These are phyloP conservation scores for Hypericum androsaemum DNA, from an alignment of 345 rosid genomes.

Conservation along the genomic window DNA sequence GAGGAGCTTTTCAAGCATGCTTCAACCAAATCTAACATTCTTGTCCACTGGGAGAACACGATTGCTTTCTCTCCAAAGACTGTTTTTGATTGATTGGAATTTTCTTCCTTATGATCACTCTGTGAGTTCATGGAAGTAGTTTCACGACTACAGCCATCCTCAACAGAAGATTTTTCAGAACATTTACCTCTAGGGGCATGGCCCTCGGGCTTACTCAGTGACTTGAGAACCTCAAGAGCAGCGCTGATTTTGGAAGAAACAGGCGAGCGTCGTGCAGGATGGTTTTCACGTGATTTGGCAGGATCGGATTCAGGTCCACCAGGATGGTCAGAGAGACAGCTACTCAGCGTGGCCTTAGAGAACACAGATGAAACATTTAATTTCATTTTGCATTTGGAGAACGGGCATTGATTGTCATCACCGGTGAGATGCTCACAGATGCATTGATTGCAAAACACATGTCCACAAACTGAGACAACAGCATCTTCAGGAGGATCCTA, in stretches of 20 bases:
- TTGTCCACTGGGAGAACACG: conserved; percentile 96
- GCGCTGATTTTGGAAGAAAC: conserved; percentile 89
- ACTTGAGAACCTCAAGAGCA: conserved; percentile 65
- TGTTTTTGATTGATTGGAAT: conserved; percentile 23
- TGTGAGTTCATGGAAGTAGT: conserved; percentile 4
- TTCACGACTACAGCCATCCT: no score
- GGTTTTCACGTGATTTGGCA: conserved; percentile 21
- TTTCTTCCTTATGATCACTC: conserved; percentile 17
- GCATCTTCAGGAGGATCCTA: conserved; percentile 99
- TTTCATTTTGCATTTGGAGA: conserved; percentile 48
- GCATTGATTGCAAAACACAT: conserved; percentile 94
- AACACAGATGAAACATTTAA: conserved; percentile 45
- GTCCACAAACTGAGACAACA: conserved; percentile 75
- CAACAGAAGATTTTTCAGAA: conserved; percentile 20
- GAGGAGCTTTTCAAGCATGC: conserved; percentile 54
- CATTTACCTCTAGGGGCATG: conserved; percentile 11
- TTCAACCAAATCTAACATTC: conserved; percentile 87
- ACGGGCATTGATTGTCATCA: conserved; percentile 65
- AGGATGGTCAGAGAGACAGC: conserved; percentile 31
- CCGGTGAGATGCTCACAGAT: conserved; percentile 64
- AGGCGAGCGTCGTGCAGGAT: conserved; percentile 20
- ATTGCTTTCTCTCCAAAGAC: conserved; percentile 69
- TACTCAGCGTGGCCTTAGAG: conserved; percentile 34
- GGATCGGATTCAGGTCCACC: conserved; percentile 27
- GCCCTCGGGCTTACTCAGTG: conserved; percentile 40